These are phyloP conservation scores for Podospora didyma DNA, from an alignment of 495 filamentous ascomycete genomes.

Conservation along the genomic window DNA sequence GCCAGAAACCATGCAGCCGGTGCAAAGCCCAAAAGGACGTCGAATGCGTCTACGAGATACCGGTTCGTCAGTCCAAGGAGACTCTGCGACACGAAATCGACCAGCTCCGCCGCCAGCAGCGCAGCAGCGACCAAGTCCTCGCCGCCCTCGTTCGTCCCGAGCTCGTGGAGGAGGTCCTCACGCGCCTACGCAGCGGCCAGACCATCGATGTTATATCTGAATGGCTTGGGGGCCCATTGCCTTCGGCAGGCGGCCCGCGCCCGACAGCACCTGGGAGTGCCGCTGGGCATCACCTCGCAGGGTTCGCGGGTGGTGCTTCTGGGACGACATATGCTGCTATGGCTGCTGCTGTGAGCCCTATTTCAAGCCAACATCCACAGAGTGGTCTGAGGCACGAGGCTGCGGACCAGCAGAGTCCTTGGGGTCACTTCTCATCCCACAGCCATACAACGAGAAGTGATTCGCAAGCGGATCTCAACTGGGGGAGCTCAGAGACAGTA, in stretches of 20 bases:
- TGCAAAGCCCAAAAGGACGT: constrained; percentile 45
- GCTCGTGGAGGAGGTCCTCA: constrained; percentile 43
- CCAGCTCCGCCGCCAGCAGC: constrained; percentile 41
- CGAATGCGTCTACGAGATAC: constrained; percentile 51
- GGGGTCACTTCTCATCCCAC: constrained; percentile 38
- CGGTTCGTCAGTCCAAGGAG: constrained; percentile 52
- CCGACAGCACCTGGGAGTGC: background rate
- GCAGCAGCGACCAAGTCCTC: constrained; percentile 42
- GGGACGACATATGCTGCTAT: constrained; percentile 11
- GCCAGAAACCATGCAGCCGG: constrained; percentile 47
- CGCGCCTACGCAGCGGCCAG: constrained; percentile 44
- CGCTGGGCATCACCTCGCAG: background rate
- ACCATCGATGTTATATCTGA: constrained; percentile 46
- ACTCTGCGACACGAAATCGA: constrained; percentile 51
- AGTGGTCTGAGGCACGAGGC: constrained; percentile 26
- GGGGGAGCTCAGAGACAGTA: constrained; percentile 32
- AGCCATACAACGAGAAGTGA: constrained; percentile 35
- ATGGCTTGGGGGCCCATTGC: constrained; percentile 35
- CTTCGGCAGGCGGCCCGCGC: constrained; percentile 11
- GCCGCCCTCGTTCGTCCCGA: constrained; percentile 41
- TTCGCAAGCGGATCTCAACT: constrained; percentile 36
- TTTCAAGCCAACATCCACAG: constrained; percentile 10
- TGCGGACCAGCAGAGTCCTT: constrained; percentile 34
- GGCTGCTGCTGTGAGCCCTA: constrained; percentile 14
- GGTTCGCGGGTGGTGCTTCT: constrained; percentile 3